Conservation (phyloP, 352 stramenopile species). For the Nothophytophthora sp. region DNA sequence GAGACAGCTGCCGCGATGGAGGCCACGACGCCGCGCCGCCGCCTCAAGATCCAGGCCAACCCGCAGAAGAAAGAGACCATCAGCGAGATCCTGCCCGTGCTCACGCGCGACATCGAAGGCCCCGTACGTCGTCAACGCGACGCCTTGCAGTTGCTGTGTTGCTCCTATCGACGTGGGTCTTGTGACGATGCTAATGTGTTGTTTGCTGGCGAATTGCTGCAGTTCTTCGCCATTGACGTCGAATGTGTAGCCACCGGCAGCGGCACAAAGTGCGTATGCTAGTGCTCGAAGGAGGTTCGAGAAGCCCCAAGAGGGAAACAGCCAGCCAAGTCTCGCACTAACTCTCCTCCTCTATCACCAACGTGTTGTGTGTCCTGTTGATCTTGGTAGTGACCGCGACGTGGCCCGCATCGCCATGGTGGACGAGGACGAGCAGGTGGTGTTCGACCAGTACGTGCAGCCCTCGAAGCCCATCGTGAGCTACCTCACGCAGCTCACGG, state of each 20-base stretch:
- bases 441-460: constrained; percentile 89
- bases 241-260: constrained; percentile 92
- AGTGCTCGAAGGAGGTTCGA: background rate
- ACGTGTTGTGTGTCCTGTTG: background rate
- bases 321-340: too few relatives aligned
- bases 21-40: constrained; percentile 21
- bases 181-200: background rate
- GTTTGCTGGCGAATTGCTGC: constrained; percentile 2
- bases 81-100: constrained; percentile 73
- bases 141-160: too few relatives aligned
- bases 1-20: constrained; percentile 21
- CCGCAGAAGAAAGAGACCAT: constrained; percentile 71
- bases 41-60: constrained; percentile 71
- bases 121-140: constrained; percentile 56
- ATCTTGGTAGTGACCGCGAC: constrained; percentile 75
- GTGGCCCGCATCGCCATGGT: constrained; percentile 91
- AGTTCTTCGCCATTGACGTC: constrained; percentile 94
- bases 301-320: too few relatives aligned
- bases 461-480: constrained; percentile 85
- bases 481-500: constrained; percentile 92
- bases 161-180: too few relatives aligned
- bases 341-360: too few relatives aligned
- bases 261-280: constrained; percentile 59
- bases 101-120: constrained; percentile 78
- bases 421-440: constrained; percentile 83